Percentiles rank a stretch among this genome's conserved stretches.
Conservation (phyloP, 345 rosid species). For the Lepidium aucheri region DNA sequence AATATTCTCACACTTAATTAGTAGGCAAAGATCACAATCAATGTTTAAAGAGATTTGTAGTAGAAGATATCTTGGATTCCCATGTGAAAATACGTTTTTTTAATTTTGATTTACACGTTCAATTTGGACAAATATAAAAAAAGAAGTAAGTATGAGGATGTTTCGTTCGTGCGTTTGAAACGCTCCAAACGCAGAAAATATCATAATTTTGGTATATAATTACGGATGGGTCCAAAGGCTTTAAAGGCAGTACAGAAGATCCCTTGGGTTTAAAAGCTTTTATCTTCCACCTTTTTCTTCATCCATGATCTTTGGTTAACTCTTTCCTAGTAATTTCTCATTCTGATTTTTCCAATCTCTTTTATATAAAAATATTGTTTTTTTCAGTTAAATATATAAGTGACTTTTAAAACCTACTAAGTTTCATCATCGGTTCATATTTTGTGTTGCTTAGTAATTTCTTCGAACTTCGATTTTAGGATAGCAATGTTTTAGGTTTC, state of each 20-base stretch:
- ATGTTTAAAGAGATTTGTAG: neutral
- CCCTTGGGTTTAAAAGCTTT: conserved; percentile 3
- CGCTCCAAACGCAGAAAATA: neutral
- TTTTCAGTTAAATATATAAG: neutral
- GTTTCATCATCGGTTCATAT: no score
- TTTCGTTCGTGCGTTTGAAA: neutral
- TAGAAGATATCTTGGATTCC: neutral
- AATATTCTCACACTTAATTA: neutral
- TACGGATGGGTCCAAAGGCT: neutral
- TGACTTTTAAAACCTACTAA: neutral
- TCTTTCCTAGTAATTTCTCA: neutral
- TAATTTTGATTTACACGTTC: neutral
- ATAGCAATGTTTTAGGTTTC: no score
- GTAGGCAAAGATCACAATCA: neutral
- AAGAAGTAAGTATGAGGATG: neutral
- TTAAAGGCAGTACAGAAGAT: conserved; percentile 7
- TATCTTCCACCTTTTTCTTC: conserved; percentile 11
- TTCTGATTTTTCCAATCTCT: neutral
- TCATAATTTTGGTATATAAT: neutral
- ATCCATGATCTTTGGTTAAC: neutral
- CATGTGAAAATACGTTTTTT: neutral
- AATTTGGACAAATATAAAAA: neutral
- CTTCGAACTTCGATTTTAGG: no score
- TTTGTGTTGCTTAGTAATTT: no score
- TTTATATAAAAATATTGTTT: neutral